Evolutionary conservation across 106 monocot species (phyloP).

Genomic region (Platanthera zijinensis): DNA sequence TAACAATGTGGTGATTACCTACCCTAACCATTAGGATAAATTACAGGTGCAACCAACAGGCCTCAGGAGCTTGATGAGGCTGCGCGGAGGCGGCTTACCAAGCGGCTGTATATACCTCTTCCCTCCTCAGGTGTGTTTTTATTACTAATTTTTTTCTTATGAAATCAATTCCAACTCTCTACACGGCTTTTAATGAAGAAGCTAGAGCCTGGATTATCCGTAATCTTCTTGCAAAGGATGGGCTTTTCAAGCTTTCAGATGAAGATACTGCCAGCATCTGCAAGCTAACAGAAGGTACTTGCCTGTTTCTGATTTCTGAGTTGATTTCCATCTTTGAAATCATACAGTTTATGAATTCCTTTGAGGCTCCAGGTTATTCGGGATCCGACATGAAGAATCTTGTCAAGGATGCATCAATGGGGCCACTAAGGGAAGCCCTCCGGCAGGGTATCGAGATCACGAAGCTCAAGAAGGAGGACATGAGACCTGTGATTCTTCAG

Average conservation of each 20-base stretch:
- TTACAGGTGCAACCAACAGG: conserved; percentile 87
- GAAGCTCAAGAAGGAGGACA: conserved; percentile 73
- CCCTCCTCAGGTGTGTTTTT: conserved; percentile 65
- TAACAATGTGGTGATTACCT: not conserved
- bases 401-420: conserved; percentile 99
- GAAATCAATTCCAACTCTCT: not conserved
- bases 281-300: conserved; percentile 81
- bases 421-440: conserved; percentile 84
- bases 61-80: conserved; percentile 99
- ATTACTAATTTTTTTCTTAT: not conserved
- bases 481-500: conserved; percentile 63
- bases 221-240: conserved; percentile 93
- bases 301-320: not conserved
- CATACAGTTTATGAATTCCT: not conserved
- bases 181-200: conserved; percentile 39
- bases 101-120: conserved; percentile 96
- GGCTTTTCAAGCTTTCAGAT: conserved; percentile 75
- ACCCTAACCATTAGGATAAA: not conserved
- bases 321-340: not conserved
- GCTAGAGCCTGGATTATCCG: conserved; percentile 84
- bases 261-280: conserved; percentile 66
- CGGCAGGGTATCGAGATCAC: conserved; percentile 67
- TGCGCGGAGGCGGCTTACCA: conserved; percentile 80
- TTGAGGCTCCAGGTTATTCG: conserved; percentile 62
- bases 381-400: conserved; percentile 97